Base-by-base conservation (phyloP, 352 stramenopile species). In the Sclerospora graminicola region DNA sequence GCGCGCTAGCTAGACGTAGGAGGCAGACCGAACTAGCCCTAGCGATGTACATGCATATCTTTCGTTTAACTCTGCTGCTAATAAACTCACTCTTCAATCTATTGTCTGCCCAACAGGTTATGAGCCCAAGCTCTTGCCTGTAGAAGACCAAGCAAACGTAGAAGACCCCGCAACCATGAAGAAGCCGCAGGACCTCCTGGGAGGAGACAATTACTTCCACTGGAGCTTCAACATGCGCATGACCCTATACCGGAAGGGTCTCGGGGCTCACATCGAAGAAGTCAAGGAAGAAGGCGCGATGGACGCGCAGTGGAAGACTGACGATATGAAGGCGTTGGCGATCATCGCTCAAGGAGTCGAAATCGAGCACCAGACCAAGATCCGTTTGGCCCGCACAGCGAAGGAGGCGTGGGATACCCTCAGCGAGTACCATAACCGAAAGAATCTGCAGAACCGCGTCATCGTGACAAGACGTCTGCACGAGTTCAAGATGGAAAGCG, bases 401-500 rank as follows among this genome's bases (percentile, higher is more conserved):
- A 35, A 19, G 7, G 8, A 35, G 5, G 13, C 30, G 8, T 35
- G 30, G 30, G 30, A 15, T n/a, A 18, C 2, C 5, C 30, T 35
- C 5, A 15, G 40, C 0, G 19, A 47, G 9, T 47, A 19, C 18
- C 30, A 47, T 20, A 38, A 39, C 10, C 10, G 40, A 5, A 39
- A 29, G 16, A 47, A 29, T 13, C 26, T 45, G 1, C 38, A 27
- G 14, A 45, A 35, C 11, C 30, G 30, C 4, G 30, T 35, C 13
- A 35, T 8, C 8, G 15, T 35, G 30, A 35, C 26, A 45, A 16
- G 40, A 8, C 29, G 40, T 8, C 28, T 47, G 1, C 44, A 51
- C 11, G 43, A 51, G 34, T 31, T 44, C 24, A 39, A 38, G 40
- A 47, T 36, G 43, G 33, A 50, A 5, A 11, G 19, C 4, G 24